phyloP scores from a whole-genome alignment of 495 filamentous ascomycete species.

The Schizothecium vesticola region DNA sequence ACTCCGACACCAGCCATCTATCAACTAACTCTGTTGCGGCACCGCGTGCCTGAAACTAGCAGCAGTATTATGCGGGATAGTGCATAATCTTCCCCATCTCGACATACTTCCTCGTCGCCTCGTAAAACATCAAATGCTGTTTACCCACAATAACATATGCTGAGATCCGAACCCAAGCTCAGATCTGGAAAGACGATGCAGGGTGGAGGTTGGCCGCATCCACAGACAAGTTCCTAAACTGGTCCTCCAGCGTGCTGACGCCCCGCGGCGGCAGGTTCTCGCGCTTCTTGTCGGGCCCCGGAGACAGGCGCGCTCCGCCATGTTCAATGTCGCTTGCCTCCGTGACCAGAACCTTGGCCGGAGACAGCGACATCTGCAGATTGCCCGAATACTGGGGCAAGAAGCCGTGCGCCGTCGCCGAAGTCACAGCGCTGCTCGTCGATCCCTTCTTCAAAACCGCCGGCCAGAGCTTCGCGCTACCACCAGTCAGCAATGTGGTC shows the following conservation, averaged over 20 bases:
- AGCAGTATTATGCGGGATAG: constrained; percentile 12
- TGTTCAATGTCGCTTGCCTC: constrained; percentile 18
- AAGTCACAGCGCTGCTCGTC: constrained; percentile 39
- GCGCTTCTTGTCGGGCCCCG: constrained; percentile 29
- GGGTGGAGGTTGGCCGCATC: constrained; percentile 11
- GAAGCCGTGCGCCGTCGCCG: constrained; percentile 43
- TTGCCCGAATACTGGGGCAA: constrained; percentile 41
- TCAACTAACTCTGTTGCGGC: constrained; percentile 5
- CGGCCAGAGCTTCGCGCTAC: constrained; percentile 35
- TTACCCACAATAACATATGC: background rate
- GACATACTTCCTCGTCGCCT: background rate
- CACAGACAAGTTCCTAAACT: constrained; percentile 24
- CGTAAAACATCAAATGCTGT: background rate
- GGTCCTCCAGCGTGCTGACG: constrained; percentile 25
- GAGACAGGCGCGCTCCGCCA: constrained; percentile 18
- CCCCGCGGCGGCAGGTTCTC: constrained; percentile 38
- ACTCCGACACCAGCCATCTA: constrained; percentile 1
- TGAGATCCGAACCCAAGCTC: background rate
- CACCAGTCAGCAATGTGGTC: constrained; percentile 4
- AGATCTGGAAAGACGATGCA: background rate
- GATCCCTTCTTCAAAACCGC: constrained; percentile 40
- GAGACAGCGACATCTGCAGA: constrained; percentile 28
- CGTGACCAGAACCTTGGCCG: constrained; percentile 27
- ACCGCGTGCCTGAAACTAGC: constrained; percentile 12
- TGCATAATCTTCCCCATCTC: constrained; percentile 6